phyloP scores from a whole-genome alignment of 2,329 filamentous ascomycete genomes.

The Cercospora beticola region DNA sequence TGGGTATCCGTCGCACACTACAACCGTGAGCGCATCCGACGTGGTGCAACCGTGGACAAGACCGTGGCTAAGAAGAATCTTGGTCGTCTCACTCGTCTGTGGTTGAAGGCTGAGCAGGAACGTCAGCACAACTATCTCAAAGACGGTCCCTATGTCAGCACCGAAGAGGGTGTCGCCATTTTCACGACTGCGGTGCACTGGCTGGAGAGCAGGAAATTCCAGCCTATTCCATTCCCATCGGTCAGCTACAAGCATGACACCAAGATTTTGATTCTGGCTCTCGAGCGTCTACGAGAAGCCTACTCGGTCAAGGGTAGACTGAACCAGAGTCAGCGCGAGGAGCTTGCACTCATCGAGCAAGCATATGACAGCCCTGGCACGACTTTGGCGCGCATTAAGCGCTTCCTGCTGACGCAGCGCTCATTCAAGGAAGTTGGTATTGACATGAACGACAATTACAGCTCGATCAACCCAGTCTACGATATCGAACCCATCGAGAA shows the following conservation, averaged over 20 bases:
- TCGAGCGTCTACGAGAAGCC: conserved; percentile 88
- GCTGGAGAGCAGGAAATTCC: conserved; percentile 97
- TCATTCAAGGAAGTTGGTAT: conserved; percentile 99
- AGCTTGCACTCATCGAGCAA: conserved; percentile 94
- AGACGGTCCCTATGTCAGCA: conserved; percentile 96
- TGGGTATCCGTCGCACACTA: conserved; percentile 99
- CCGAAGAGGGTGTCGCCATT: conserved; percentile 96
- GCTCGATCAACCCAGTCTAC: conserved; percentile 97
- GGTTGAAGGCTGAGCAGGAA: conserved; percentile 98
- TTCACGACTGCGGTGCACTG: conserved; percentile 99
- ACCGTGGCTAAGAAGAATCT: conserved; percentile 99
- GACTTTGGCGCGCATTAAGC: conserved; percentile 92
- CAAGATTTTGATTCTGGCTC: conserved; percentile 92
- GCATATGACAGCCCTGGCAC: conserved; percentile 97
- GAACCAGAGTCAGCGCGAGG: conserved; percentile 96
- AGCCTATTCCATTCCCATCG: conserved; percentile 96
- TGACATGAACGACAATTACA: conserved; percentile 99
- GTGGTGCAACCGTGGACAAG: conserved; percentile 97
- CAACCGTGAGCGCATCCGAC: conserved; percentile 93
- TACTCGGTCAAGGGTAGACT: conserved; percentile 97
- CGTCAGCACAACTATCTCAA: conserved; percentile 99
- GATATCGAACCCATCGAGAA: conserved; percentile 99
- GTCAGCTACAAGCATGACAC: conserved; percentile 99
- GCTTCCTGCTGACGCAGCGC: conserved; percentile 92
- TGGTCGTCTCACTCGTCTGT: conserved; percentile 87